Evolutionary conservation across 2,329 filamentous ascomycete genomes (phyloP).

Genomic region (Beauveria rudraprayagi): DNA sequence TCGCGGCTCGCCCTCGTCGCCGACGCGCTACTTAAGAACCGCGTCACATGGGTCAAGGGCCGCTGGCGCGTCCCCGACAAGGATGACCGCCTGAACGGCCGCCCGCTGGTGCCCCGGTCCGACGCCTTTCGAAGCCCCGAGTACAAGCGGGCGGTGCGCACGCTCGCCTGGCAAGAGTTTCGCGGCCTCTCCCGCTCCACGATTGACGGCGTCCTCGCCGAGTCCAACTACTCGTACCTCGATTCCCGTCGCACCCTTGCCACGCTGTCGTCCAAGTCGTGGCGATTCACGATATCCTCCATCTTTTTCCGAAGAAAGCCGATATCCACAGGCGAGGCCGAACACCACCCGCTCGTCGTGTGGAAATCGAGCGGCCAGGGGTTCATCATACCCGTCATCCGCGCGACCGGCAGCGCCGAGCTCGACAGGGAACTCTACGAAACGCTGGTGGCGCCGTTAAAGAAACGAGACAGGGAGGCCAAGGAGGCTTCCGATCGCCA

Average conservation of each 20-base stretch:
- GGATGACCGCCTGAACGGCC: constrained; percentile 15
- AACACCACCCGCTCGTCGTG: constrained; percentile 54
- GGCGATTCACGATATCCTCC: constrained; percentile 65
- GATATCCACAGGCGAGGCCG: constrained; percentile 42
- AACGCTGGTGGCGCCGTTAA: constrained; percentile 48
- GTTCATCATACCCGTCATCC: constrained; percentile 52
- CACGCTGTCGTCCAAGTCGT: constrained; percentile 62
- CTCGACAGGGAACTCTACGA: constrained; percentile 54
- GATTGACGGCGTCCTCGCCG: constrained; percentile 70
- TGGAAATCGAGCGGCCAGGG: constrained; percentile 52
- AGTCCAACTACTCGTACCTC: constrained; percentile 72
- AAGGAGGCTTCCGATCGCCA: constrained; percentile 44
- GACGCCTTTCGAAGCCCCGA: constrained; percentile 60
- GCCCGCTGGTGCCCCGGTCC: constrained; percentile 40
- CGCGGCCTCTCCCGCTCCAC: constrained; percentile 64
- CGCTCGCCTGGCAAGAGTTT: constrained; percentile 67
- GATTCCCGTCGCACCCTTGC: constrained; percentile 63
- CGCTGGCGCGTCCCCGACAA: constrained; percentile 46
- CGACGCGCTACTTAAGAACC: constrained; percentile 66
- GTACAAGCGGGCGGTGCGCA: constrained; percentile 62
- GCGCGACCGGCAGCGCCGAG: constrained; percentile 56
- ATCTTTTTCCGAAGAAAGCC: constrained; percentile 61
- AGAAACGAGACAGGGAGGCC: constrained; percentile 31
- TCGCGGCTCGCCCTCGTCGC: constrained; percentile 70
- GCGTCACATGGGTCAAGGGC: constrained; percentile 61